A percentile compares a stretch with the other conserved stretches of the same genome.
phyloP scores from a whole-genome alignment of 2,329 filamentous ascomycete genomes.

The Fusarium chaquense region DNA sequence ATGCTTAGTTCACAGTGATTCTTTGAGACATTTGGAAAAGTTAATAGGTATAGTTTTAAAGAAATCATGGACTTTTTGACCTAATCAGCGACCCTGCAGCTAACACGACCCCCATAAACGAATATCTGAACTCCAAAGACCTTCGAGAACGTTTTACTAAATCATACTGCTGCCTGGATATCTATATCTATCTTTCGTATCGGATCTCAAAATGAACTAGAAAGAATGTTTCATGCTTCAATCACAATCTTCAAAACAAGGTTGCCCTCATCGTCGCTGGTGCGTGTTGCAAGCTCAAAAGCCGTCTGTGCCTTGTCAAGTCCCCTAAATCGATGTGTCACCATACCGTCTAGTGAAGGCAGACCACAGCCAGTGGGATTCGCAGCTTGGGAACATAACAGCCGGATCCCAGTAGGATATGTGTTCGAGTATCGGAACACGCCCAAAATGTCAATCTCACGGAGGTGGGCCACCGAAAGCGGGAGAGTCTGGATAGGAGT shows the following conservation, averaged over 20 bases:
- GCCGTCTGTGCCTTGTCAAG: conserved; percentile 71
- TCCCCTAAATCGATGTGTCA: conserved; percentile 79
- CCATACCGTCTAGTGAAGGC: conserved; percentile 75
- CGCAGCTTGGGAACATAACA: conserved; percentile 62
- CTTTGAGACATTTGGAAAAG: background rate
- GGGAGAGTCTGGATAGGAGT: conserved; percentile 80
- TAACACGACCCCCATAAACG: background rate
- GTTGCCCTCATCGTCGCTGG: conserved; percentile 74
- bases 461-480: conserved; percentile 76
- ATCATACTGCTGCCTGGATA: conserved; percentile 18
- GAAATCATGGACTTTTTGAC: background rate
- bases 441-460: conserved; percentile 82
- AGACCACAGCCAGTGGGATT: conserved; percentile 59
- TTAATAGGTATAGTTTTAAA: background rate
- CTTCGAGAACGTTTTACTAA: background rate
- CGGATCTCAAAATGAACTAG: conserved; percentile 8
- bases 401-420: conserved; percentile 75
- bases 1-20: background rate
- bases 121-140: conserved; percentile 1
- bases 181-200: conserved; percentile 41
- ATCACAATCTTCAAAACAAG: conserved; percentile 80
- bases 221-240: conserved; percentile 57
- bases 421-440: conserved; percentile 84
- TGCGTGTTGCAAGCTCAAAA: conserved; percentile 77
- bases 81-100: background rate